Base-by-base conservation (phyloP, 1,284 basidiomycete species). In the Trametes polyzona region DNA sequence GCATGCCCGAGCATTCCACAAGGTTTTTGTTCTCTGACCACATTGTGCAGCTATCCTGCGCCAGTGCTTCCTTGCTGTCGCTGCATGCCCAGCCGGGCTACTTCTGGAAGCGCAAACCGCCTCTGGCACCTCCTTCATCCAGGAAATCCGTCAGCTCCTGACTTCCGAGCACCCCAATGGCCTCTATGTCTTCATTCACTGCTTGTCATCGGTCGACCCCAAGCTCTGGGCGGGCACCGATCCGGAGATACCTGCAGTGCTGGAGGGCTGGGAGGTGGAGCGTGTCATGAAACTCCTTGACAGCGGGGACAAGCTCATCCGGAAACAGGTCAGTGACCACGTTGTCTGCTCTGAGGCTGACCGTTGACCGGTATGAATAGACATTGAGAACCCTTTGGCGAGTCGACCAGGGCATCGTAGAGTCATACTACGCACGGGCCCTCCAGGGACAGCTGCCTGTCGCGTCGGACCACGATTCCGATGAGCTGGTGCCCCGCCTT, bases 261-360 rank as follows among this genome's bases (percentile, higher is more conserved):
- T 92, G 46, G 85, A 89, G 30, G 81, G 76, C 53, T 80, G 79
- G 78, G 89, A 92, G 57, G 89, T 92, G 29, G 85, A 86, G 56
- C 75, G 76, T 32, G 75, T 92, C 23, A 86, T 92, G 81, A 78
- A 77, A 55, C 71, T 87, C 19, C 72, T 92, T 23, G 80, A 84
- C 56, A 84, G 81, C 5, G 68, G 75, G 2, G 90, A 92, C 69
- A 61, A 68, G 11, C 64, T 77, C n/a, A 81, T 90, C 42, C 78
- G 88, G 50, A 77, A 71, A 52, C 84, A 78, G 77, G 90, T 87
- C 14, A 30, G 26, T 40, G 7, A 3, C 16, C 2, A 21, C 16
- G 8, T 11, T 10, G 19, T 12, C 11, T 14, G 10, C 11, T 8
- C 14, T 23, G 54, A 69, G 3, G 3, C 41, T 1, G n/a, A 30